Percentiles rank a stretch among this genome's conserved stretches.
Evolutionary conservation across 495 filamentous ascomycete species (phyloP).

Genomic region (Penicillium argentinense): DNA sequence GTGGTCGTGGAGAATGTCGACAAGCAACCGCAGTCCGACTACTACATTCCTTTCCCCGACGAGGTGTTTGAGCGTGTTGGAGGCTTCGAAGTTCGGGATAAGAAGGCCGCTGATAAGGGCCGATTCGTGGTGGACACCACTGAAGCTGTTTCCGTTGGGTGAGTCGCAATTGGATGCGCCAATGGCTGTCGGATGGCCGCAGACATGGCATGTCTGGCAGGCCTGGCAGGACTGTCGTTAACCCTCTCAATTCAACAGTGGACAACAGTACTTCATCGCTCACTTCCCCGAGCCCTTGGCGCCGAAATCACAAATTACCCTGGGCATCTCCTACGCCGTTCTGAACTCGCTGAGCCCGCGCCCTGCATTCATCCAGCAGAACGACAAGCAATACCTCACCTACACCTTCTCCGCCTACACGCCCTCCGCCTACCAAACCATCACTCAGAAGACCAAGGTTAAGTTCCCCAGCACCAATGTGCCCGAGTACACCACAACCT

Average conservation of each 20-base stretch:
- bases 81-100: conserved; percentile 86
- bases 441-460: conserved; percentile 95
- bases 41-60: conserved; percentile 81
- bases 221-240: not conserved
- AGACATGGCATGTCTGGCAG: not conserved
- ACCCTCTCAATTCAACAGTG: conserved; percentile 43
- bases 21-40: conserved; percentile 75
- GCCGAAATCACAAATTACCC: conserved; percentile 73
- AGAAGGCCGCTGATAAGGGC: conserved; percentile 68
- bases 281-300: conserved; percentile 71
- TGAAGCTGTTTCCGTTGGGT: conserved; percentile 30
- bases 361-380: conserved; percentile 75
- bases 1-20: conserved; percentile 88
- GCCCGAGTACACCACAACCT: conserved; percentile 78
- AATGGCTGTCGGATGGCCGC: conserved; percentile 20
- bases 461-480: conserved; percentile 79
- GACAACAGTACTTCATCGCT: conserved; percentile 82
- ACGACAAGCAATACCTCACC: conserved; percentile 80
- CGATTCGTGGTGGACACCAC: conserved; percentile 67
- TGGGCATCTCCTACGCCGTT: conserved; percentile 80
- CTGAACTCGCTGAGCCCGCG: conserved; percentile 74
- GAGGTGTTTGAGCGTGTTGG: conserved; percentile 73
- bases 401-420: conserved; percentile 82
- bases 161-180: conserved; percentile 20
- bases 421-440: conserved; percentile 76